Evolutionary conservation across 306 rosid genomes (phyloP), one percentile per base, ranked within the genome.

Genomic region (Rosa lucieae): DNA sequence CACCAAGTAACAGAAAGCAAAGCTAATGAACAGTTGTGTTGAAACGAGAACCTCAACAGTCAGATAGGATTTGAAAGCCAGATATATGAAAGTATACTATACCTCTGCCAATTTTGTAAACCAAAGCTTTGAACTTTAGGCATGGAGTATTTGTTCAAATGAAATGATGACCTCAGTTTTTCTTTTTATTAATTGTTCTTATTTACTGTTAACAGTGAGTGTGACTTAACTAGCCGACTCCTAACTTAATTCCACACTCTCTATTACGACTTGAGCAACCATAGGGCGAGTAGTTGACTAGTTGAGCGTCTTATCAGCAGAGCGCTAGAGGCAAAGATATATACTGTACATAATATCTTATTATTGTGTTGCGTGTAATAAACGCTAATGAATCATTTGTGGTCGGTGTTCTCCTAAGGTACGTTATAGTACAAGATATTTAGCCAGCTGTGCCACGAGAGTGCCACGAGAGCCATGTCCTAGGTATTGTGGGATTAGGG

Each of bases 31-130:
- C 67, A 32, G 3, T 18, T 62, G 44, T 48, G 23, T 46, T 44
- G 58, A 61, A 61, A 47, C 32, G 7, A 61, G 59, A 46, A 62
- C 46, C 47, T 66, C 68, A 15, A 8, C n/a, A 12, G 68, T 75
- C 20, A 29, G 44, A 43, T 59, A 75, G 23, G 11, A 49, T 15
- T 14, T 48, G 11, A 37, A 17, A 26, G 44, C 13, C 47, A 21
- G n/a, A 43, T 29, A 14, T 44, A 21, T 37, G 26, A 14, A 23
- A 37, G 49, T 61, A 9, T 18, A 17, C 71, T 26, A 13, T n/a
- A 43, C 44, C 13, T 61, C 29, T 23, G 78, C 58, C 78, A 46
- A 62, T 26, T 61, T 73, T 73, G 77, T 67, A 12, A 73, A 14
- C 32, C 32, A 20, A 10, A 53, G 65, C 77, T 52, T 2, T 39